Base-by-base conservation (phyloP, 495 filamentous ascomycete genomes). In the Neurospora sp. region DNA sequence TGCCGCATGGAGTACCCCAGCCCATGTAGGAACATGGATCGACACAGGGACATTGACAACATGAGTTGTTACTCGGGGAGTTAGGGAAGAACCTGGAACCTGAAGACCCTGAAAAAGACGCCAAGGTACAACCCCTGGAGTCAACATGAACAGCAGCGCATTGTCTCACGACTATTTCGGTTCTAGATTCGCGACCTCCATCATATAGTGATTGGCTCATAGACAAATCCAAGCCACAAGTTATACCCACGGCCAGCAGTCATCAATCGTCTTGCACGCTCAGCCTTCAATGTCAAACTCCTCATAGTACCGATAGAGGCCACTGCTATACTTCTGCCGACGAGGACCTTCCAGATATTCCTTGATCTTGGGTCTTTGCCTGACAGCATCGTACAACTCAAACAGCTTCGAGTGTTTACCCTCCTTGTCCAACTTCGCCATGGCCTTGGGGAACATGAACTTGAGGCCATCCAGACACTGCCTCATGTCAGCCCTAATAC, bases 401-500 rank as follows among this genome's bases (percentile, higher is more conserved):
- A 90, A 89, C 31, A 91, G 80, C 45, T 77, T 72, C 16, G 80
- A 76, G 72, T 84, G 87, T 74, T 87, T 83, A 59, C 86, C 84
- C 10, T 84, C 81, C 48, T 82, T 75, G 77, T 81, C 79, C 45
- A 83, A 69, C 77, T 81, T 79, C 35, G 35, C 72, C 80, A 89
- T 78, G 70, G 88, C 88, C 75, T 87, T 89, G 37, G 89, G 90
- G 73, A 92, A 92, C 73, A 88, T 86, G 81, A 84, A 90, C 40
- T 79, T 81, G n/a, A 85, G 75, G 16, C 88, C 85, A 77, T 86
- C 84, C 41, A 85, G 70, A 48, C 82, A 84, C 80, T 85, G 37
- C 39, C 20, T 65, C 22, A 40, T n/a, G 59, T 70, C 9, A 70
- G 70, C 31, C 71, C 41, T n/a, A 22, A n/a, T 59, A 27, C 59